Evolutionary conservation across 83 land plant species (phyloP).

Genomic region (Picea mariana): DNA sequence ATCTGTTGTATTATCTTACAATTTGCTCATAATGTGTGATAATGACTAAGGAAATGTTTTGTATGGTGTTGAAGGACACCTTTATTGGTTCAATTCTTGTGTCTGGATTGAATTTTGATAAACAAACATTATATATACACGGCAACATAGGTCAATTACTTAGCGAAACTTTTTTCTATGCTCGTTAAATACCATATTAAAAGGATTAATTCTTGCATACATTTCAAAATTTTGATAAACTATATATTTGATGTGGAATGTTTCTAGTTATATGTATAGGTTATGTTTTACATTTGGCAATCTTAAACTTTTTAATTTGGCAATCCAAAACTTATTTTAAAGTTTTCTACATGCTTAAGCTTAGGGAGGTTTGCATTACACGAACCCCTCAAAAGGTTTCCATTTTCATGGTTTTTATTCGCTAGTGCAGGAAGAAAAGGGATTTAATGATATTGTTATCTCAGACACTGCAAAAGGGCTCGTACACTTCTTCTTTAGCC

Average conservation of each 20-base stretch:
- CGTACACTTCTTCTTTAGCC: conserved; percentile 84
- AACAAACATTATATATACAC: background rate
- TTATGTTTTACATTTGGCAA: background rate
- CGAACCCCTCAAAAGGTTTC: no score
- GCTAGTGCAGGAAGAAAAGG: conserved; percentile 58
- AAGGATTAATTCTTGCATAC: background rate
- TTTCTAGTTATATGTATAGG: background rate
- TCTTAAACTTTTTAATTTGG: background rate
- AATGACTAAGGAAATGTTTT: background rate
- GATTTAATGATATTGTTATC: conserved; percentile 52
- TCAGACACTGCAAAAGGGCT: conserved; percentile 73
- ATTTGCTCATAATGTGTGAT: background rate
- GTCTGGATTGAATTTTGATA: background rate
- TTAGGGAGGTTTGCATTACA: background rate
- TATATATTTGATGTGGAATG: no score
- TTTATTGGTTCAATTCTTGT: background rate
- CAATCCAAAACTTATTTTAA: background rate
- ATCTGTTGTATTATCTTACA: background rate
- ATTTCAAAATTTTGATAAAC: no score
- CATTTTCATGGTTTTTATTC: no score
- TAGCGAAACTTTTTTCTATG: background rate
- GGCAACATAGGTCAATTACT: background rate
- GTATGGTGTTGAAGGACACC: background rate
- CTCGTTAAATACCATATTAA: background rate
- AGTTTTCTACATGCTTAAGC: background rate